Evolutionary conservation across 148 eudicot species (phyloP).

Genomic region (Mesembryanthemum crystallinum): DNA sequence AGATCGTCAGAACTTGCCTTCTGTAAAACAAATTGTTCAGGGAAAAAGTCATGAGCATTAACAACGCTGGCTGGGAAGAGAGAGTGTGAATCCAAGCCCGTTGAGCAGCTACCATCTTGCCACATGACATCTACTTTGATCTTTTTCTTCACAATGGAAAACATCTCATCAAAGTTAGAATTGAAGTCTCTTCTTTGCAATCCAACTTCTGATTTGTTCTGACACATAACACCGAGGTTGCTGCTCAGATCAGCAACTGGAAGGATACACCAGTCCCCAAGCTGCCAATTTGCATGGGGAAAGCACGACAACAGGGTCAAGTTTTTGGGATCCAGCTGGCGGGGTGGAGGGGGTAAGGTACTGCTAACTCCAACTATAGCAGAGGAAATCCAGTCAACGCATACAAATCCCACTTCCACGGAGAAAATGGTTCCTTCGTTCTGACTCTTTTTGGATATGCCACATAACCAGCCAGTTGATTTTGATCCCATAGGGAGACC

Average conservation of each 20-base stretch:
- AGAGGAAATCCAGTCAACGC: conserved; percentile 77
- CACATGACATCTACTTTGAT: conserved; percentile 76
- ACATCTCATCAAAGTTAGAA: conserved; percentile 44
- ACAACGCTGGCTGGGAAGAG: conserved; percentile 57
- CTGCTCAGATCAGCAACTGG: conserved; percentile 19
- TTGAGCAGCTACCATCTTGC: conserved; percentile 80
- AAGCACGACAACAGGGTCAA: conserved; percentile 58
- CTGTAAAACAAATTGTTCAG: conserved; percentile 68
- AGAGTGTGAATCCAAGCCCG: conserved; percentile 60
- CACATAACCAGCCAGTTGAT: conserved; percentile 73
- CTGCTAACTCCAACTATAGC: conserved; percentile 34
- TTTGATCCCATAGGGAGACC: conserved; percentile 41
- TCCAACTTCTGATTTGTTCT: conserved; percentile 23
- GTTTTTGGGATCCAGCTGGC: conserved; percentile 48
- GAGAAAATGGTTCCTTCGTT: conserved; percentile 65
- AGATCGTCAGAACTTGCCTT: conserved; percentile 59
- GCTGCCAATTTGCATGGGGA: conserved; percentile 81
- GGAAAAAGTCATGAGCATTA: conserved; percentile 87
- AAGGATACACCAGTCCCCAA: conserved; percentile 86
- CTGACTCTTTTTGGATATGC: conserved; percentile 45
- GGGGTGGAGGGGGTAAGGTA: conserved; percentile 46
- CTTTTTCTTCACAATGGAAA: conserved; percentile 63
- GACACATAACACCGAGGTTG: conserved; percentile 13
- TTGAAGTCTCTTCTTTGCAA: conserved; percentile 13
- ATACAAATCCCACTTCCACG: conserved; percentile 67